Base-by-base conservation (phyloP, 176 grass and related monocot genomes). In the Secale cereale region DNA sequence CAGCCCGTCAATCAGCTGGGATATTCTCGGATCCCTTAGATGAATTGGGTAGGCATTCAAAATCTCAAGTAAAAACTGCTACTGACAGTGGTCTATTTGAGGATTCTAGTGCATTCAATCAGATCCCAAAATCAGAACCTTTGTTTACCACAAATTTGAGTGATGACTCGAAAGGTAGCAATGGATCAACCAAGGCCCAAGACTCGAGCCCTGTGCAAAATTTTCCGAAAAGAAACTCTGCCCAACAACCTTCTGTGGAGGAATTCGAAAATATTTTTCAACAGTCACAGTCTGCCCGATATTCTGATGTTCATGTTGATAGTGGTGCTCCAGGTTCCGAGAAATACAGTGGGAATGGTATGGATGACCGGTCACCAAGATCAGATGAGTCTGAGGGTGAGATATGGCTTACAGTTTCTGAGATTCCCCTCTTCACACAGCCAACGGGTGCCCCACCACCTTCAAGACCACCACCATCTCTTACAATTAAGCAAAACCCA, bases 361-460 rank as follows among this genome's bases (percentile, higher is more conserved):
- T 81, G 50, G 88, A 82, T 56, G 94, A 94, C 37, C 91, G 80
- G 82, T 94, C 93, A 56, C 91, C 91, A 46, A 94, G 90, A 40
- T 89, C 88, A 45, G 82, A 87, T 86, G 92, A 97, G 74, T 91
- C 90, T 1, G 83, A 83, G 85, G 88, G 91, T 80, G 94, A 97
- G 77, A 60, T 97, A 87, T 99, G 97, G 97, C 86, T 99, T 54
- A 97, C 94, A 82, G 88, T 97, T 92, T 87, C 88, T 85, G 97
- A 99, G 85, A 94, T 99, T 91, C 92, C 97, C 67, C 94, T 99
- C 77, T 94, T 92, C 77, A 99, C 97, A 65, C 93, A 87, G 63
- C 97, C 97, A 80, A 97, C 94, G 60, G 97, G 39, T 91, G 94
- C 97, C 29, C 88, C 92, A 19, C 94, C 97, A 40, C 97, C 97